Evolutionary conservation across 805 yeast genomes (phyloP).

Genomic region (Sugiyamaella chiloensis): DNA sequence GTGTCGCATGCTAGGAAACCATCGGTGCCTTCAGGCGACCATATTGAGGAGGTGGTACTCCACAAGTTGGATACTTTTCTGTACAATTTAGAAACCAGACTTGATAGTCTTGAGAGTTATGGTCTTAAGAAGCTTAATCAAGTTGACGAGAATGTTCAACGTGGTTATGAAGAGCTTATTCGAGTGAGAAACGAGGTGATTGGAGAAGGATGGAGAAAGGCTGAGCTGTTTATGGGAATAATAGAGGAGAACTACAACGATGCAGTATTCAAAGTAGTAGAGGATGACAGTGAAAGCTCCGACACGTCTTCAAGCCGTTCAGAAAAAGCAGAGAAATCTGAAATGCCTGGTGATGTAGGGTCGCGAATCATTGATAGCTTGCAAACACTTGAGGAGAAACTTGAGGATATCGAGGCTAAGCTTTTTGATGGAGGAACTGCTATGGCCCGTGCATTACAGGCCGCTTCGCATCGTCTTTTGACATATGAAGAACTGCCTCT

Average conservation of each 20-base stretch:
- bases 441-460: constrained; percentile 24
- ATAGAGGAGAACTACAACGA: constrained; percentile 30
- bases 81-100: constrained; percentile 25
- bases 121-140: constrained; percentile 29
- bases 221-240: constrained; percentile 32
- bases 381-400: constrained; percentile 33
- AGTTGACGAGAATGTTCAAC: constrained; percentile 32
- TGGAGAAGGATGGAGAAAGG: constrained; percentile 32
- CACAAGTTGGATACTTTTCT: constrained; percentile 22
- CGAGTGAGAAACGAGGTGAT: constrained; percentile 32
- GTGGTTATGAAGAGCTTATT: constrained; percentile 28
- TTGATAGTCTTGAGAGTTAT: constrained; percentile 34
- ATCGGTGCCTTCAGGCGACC: constrained; percentile 9
- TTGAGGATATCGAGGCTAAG: constrained; percentile 33
- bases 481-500: constrained; percentile 86
- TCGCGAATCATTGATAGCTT: constrained; percentile 28
- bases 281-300: neutral
- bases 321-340: neutral
- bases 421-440: constrained; percentile 21
- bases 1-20: constrained; percentile 8
- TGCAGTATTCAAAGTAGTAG: constrained; percentile 11
- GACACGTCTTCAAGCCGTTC: neutral
- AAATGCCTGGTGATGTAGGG: constrained; percentile 2
- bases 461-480: constrained; percentile 44
- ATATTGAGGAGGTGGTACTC: constrained; percentile 18